Evolutionary conservation across 495 filamentous ascomycete species (phyloP).

Genomic region (Xylaria grammica): DNA sequence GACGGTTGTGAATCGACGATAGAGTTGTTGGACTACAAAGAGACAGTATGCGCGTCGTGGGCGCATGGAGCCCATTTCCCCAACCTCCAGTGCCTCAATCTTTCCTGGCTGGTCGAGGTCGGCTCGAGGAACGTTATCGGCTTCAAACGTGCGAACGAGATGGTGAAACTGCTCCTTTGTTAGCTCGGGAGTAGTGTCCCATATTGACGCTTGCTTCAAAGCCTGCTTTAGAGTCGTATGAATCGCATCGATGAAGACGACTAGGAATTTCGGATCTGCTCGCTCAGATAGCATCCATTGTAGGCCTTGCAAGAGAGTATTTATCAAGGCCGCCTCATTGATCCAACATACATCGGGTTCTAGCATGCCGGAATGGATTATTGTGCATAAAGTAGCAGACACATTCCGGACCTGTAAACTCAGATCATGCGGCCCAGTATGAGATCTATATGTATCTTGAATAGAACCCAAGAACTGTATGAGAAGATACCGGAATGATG

Average conservation of each 20-base stretch:
- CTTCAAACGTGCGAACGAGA: conserved; percentile 20
- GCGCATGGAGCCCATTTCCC: background rate
- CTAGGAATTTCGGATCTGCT: conserved; percentile 29
- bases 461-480: conserved; percentile 31
- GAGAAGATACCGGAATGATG: conserved; percentile 38
- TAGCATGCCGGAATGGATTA: conserved; percentile 20
- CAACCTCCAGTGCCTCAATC: conserved; percentile 3
- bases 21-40: conserved; percentile 34
- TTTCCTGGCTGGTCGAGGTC: conserved; percentile 19
- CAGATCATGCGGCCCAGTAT: conserved; percentile 26
- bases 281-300: conserved; percentile 31
- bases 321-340: conserved; percentile 30
- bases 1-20: conserved; percentile 33
- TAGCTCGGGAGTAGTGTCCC: conserved; percentile 12
- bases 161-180: conserved; percentile 28
- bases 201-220: conserved; percentile 11
- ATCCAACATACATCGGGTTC: conserved; percentile 9
- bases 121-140: conserved; percentile 21
- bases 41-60: conserved; percentile 31
- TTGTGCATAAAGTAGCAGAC: conserved; percentile 27
- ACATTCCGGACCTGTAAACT: conserved; percentile 29
- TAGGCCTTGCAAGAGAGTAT: conserved; percentile 25
- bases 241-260: conserved; percentile 32
- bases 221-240: conserved; percentile 25
- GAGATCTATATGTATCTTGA: conserved; percentile 27